These are phyloP conservation scores for Myxozyma sirexii DNA, from an alignment of 805 yeast species.

Conservation along the genomic window DNA sequence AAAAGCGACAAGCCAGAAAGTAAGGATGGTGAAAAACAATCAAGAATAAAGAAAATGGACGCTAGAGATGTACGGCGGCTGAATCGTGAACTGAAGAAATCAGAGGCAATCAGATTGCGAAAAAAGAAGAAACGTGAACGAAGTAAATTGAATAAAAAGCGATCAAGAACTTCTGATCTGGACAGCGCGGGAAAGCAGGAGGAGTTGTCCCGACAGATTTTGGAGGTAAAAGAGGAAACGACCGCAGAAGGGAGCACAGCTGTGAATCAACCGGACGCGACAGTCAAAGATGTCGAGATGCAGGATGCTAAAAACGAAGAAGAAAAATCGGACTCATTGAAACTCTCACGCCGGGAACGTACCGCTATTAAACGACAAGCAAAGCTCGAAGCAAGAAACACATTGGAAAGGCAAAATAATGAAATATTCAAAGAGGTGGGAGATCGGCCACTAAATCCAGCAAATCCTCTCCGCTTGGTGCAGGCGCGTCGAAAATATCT, in stretches of 20 bases:
- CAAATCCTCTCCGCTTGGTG: too few relatives aligned
- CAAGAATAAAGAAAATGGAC: background rate
- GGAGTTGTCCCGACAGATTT: too few relatives aligned
- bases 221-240: background rate
- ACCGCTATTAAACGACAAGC: background rate
- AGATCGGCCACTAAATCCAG: too few relatives aligned
- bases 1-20: conserved; percentile 4
- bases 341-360: background rate
- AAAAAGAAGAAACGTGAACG: background rate
- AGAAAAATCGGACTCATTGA: background rate
- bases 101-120: background rate
- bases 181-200: background rate
- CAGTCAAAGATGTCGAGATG: background rate
- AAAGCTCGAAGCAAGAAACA: background rate
- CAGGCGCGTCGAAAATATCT: background rate
- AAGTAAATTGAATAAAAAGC: background rate
- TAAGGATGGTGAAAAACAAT: conserved; percentile 7
- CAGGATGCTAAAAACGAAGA: too few relatives aligned
- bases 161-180: background rate
- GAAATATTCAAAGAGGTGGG: too few relatives aligned
- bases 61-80: background rate
- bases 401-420: too few relatives aligned
- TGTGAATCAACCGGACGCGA: background rate
- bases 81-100: background rate
- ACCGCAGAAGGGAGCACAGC: too few relatives aligned